Evolutionary conservation across 306 rosid species (phyloP).

Genomic region (Gynostemma pentaphyllum): DNA sequence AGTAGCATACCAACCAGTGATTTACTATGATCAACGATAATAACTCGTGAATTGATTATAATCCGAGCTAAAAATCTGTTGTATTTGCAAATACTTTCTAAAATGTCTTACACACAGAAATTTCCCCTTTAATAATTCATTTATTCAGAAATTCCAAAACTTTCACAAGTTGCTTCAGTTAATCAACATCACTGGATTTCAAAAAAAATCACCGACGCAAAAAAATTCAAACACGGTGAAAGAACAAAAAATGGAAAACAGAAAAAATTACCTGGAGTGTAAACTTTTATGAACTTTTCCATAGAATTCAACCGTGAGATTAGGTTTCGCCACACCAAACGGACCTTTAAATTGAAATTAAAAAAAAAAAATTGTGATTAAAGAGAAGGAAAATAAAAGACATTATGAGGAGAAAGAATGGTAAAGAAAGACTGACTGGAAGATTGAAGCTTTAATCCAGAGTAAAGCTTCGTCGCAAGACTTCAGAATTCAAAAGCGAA

Average conservation of each 20-base stretch:
- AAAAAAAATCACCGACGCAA: not conserved
- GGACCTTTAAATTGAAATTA: slow-evolving; percentile 26
- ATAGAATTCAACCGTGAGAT: slow-evolving; percentile 54
- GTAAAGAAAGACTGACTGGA: slow-evolving; percentile 22
- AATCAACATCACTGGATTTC: not conserved
- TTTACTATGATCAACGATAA: too few relatives aligned
- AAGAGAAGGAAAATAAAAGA: not conserved
- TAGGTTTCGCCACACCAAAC: slow-evolving; percentile 47
- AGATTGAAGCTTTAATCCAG: slow-evolving; percentile 75
- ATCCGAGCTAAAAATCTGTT: too few relatives aligned
- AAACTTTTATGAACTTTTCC: slow-evolving; percentile 56
- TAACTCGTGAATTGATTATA: too few relatives aligned
- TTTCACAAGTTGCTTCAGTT: not conserved
- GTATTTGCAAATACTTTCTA: too few relatives aligned
- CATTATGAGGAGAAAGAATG: not conserved
- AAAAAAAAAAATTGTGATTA: not conserved
- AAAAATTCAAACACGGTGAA: not conserved
- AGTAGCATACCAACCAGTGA: too few relatives aligned
- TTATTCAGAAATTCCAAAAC: not conserved
- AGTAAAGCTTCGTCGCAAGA: slow-evolving; percentile 42
- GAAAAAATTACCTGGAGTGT: slow-evolving; percentile 35
- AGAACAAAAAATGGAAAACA: not conserved
- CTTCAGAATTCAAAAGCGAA: slow-evolving; percentile 22
- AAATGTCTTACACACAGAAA: too few relatives aligned
- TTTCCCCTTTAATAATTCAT: too few relatives aligned